phyloP scores from a whole-genome alignment of 306 rosid species.

The Biancaea sappan region DNA sequence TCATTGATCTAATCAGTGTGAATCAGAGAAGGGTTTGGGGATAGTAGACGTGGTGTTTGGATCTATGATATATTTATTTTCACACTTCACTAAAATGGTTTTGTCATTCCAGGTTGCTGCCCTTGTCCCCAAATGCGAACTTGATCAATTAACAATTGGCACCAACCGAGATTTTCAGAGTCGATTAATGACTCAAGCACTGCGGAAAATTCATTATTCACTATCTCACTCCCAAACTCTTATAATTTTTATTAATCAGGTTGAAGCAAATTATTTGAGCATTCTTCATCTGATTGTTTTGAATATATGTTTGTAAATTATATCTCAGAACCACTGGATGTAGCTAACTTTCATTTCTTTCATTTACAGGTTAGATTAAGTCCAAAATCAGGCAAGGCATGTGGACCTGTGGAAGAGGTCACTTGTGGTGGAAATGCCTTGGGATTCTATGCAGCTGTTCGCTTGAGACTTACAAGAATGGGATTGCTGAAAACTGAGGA shows the following conservation, averaged over 20 bases:
- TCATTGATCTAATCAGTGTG: background rate
- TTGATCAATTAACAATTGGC: slow-evolving; percentile 56
- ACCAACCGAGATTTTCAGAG: slow-evolving; percentile 52
- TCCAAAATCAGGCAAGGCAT: slow-evolving; percentile 44
- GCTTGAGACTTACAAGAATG: slow-evolving; percentile 66
- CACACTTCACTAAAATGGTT: slow-evolving; percentile 14
- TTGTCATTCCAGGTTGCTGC: slow-evolving; percentile 80
- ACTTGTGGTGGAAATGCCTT: slow-evolving; percentile 95
- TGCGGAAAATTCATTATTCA: slow-evolving; percentile 75
- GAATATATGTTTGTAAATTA: slow-evolving; percentile 24
- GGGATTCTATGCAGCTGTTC: slow-evolving; percentile 80
- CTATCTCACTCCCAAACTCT: slow-evolving; percentile 65
- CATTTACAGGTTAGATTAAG: slow-evolving; percentile 60
- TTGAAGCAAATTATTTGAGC: slow-evolving; percentile 27
- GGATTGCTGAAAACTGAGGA: slow-evolving; percentile 61
- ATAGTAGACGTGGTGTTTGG: background rate
- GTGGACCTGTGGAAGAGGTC: slow-evolving; percentile 62
- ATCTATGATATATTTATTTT: background rate
- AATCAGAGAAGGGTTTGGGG: background rate
- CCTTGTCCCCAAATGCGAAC: slow-evolving; percentile 76
- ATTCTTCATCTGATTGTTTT: slow-evolving; percentile 20
- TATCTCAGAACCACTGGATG: slow-evolving; percentile 4
- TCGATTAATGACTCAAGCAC: slow-evolving; percentile 68
- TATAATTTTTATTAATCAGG: slow-evolving; percentile 80
- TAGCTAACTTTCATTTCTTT: slow-evolving; percentile 25